Conservation (phyloP, 805 yeast species). For the Kuraishia molischiana region DNA sequence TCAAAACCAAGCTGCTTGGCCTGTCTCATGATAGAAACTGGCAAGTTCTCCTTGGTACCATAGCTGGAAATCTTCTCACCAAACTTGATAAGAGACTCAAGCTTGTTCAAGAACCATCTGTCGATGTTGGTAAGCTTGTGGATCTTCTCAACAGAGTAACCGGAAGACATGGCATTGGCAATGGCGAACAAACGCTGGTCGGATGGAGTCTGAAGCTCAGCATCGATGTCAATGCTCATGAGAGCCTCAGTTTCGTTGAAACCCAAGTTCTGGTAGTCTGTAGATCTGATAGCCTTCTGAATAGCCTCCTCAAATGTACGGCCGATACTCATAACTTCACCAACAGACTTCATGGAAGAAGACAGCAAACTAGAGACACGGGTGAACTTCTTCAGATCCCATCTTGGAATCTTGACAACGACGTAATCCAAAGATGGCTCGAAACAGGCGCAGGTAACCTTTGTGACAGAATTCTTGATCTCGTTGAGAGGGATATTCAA, state of each 20-base stretch:
- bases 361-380: conserved; percentile 82
- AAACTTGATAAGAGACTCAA: conserved; percentile 63
- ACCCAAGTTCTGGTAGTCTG: conserved; percentile 93
- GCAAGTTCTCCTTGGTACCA: conserved; percentile 51
- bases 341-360: conserved; percentile 96
- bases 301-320: conserved; percentile 96
- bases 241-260: conserved; percentile 78
- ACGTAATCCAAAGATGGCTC: conserved; percentile 96
- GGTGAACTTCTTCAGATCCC: conserved; percentile 96
- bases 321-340: conserved; percentile 98
- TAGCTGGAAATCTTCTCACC: conserved; percentile 51
- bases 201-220: conserved; percentile 93
- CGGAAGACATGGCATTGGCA: conserved; percentile 86
- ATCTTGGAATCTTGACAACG: conserved; percentile 96
- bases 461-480: conserved; percentile 87
- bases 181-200: conserved; percentile 94
- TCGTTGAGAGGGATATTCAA: conserved; percentile 86
- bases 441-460: conserved; percentile 90
- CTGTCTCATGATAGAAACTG: conserved; percentile 55
- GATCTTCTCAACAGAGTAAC: conserved; percentile 86
- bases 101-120: conserved; percentile 91
- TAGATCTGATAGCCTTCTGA: conserved; percentile 94
- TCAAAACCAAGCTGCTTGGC: conserved; percentile 97
- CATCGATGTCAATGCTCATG: conserved; percentile 86
- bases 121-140: conserved; percentile 90